These are phyloP conservation scores for Neurospora sp. DNA, from an alignment of 2,329 filamentous ascomycete species.

Conservation along the genomic window DNA sequence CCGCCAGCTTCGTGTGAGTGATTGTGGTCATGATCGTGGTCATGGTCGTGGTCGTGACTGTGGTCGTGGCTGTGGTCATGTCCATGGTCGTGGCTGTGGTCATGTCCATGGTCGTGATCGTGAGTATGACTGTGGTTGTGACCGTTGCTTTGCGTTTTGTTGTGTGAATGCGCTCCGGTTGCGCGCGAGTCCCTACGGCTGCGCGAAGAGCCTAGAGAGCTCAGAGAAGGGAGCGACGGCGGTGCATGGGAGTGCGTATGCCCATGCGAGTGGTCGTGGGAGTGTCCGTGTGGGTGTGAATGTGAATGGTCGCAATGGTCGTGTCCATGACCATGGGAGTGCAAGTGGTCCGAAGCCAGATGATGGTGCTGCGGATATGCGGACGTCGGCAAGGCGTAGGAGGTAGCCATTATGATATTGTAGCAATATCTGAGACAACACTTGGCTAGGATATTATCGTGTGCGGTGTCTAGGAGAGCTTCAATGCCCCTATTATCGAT, in stretches of 20 bases:
- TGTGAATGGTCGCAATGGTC: conserved; percentile 25
- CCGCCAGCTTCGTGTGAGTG: conserved; percentile 16
- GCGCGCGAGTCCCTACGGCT: conserved; percentile 11
- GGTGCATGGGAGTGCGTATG: conserved; percentile 28
- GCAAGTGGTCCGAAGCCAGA: conserved; percentile 16
- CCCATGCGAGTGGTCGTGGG: conserved; percentile 27
- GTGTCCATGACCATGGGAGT: conserved; percentile 19
- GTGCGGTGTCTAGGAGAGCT: conserved; percentile 3
- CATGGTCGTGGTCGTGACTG: conserved; percentile 1
- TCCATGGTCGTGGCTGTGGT: not conserved
- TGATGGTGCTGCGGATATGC: conserved; percentile 39
- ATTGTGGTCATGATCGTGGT: conserved; percentile 18
- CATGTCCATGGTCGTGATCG: conserved; percentile 18
- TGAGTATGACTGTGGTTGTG: not conserved
- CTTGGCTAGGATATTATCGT: not conserved
- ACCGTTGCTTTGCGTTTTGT: not conserved
- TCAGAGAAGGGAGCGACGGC: conserved; percentile 10
- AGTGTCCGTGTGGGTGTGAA: conserved; percentile 26
- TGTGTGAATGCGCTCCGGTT: conserved; percentile 8
- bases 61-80: not conserved
- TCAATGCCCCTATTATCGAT: conserved; percentile 3
- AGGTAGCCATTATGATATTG: conserved; percentile 34
- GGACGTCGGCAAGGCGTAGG: conserved; percentile 44
- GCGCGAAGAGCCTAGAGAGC: conserved; percentile 11
- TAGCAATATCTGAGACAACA: not conserved